Evolutionary conservation across 2,329 filamentous ascomycete species (phyloP).

Genomic region (Periconia sp.): DNA sequence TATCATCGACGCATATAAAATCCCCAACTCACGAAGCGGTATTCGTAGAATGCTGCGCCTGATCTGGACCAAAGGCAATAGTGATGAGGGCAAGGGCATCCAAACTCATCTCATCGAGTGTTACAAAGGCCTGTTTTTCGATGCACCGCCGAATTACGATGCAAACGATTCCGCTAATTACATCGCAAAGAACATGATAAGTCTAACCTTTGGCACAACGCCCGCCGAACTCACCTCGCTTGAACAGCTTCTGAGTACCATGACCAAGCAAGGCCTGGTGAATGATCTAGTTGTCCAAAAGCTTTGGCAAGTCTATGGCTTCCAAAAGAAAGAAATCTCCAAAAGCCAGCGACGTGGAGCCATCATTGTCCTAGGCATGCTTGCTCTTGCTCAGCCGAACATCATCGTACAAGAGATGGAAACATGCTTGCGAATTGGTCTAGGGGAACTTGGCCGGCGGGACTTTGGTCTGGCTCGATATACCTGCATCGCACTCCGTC

Average conservation of each 20-base stretch:
- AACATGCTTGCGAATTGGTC: slow-evolving; percentile 85
- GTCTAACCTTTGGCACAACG: slow-evolving; percentile 91
- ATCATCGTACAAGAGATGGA: slow-evolving; percentile 96
- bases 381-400: slow-evolving; percentile 87
- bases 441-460: slow-evolving; percentile 75
- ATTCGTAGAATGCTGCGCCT: slow-evolving; percentile 94
- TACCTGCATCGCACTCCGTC: slow-evolving; percentile 87
- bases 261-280: slow-evolving; percentile 93
- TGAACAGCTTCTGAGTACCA: slow-evolving; percentile 91
- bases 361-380: slow-evolving; percentile 96
- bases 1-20: slow-evolving; percentile 91
- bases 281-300: slow-evolving; percentile 85
- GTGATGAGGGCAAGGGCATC: slow-evolving; percentile 96
- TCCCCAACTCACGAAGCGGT: slow-evolving; percentile 87
- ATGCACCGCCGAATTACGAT: slow-evolving; percentile 85
- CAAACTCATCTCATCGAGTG: slow-evolving; percentile 96
- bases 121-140: slow-evolving; percentile 94
- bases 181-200: slow-evolving; percentile 98
- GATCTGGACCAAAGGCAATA: slow-evolving; percentile 99
- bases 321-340: slow-evolving; percentile 87
- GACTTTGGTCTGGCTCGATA: slow-evolving; percentile 92
- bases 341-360: slow-evolving; percentile 85
- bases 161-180: slow-evolving; percentile 92
- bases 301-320: slow-evolving; percentile 95
- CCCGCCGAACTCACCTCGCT: slow-evolving; percentile 93